Conservation (phyloP, 106 monocot species). For the Dendrobium huoshanense region DNA sequence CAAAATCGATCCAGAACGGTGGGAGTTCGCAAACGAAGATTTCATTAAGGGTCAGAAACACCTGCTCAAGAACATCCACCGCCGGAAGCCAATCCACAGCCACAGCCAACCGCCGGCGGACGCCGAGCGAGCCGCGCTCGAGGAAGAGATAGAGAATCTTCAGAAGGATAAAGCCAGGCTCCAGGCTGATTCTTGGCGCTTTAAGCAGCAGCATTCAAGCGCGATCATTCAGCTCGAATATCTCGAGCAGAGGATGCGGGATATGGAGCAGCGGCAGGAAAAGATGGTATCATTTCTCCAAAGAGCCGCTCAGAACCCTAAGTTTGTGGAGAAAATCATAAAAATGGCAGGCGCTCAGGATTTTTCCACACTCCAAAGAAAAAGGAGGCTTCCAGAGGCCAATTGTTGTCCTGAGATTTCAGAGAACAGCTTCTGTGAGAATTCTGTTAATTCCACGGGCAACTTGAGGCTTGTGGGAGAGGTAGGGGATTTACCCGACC, state of each 20-base stretch:
- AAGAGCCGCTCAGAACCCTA: slow-evolving; percentile 41
- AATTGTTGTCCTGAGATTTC: slow-evolving; percentile 22
- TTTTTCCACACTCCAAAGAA: slow-evolving; percentile 39
- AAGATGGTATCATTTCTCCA: slow-evolving; percentile 60
- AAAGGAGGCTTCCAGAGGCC: slow-evolving; percentile 40
- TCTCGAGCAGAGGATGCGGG: slow-evolving; percentile 40
- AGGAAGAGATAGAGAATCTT: slow-evolving; percentile 76
- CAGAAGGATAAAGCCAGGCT: slow-evolving; percentile 43
- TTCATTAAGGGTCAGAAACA: slow-evolving; percentile 76
- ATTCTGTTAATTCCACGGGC: slow-evolving; percentile 13
- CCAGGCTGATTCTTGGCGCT: slow-evolving; percentile 36
- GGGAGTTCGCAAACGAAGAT: slow-evolving; percentile 85
- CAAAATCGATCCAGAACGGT: slow-evolving; percentile 82
- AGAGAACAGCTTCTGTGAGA: slow-evolving; percentile 27
- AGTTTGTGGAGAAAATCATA: slow-evolving; percentile 52
- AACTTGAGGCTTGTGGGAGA: slow-evolving; percentile 20
- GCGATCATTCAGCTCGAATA: slow-evolving; percentile 48
- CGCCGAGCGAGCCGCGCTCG: slow-evolving; percentile 52
- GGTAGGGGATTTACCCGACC: slow-evolving; percentile 29
- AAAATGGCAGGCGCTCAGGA: slow-evolving; percentile 23
- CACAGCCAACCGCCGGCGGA: slow-evolving; percentile 60
- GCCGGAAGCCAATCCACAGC: slow-evolving; percentile 90
- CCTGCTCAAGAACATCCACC: slow-evolving; percentile 81
- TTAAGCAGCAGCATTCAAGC: slow-evolving; percentile 54
- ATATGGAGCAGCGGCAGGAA: slow-evolving; percentile 84